Evolutionary conservation across 805 yeast genomes (phyloP).

Genomic region (Pichia nakasei): DNA sequence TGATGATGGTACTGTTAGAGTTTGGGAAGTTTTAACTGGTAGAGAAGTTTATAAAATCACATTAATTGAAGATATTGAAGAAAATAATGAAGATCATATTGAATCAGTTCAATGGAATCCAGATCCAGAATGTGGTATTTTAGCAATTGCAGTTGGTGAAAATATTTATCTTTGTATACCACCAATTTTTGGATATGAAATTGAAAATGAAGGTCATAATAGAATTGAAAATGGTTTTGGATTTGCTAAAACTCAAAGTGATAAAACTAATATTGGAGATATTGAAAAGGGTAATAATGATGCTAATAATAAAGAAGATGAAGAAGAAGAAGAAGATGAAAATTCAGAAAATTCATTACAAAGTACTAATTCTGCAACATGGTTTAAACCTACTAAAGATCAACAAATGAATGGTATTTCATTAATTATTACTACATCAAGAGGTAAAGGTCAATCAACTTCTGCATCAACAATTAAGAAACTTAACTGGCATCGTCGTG

Average conservation of each 20-base stretch:
- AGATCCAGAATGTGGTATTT: constrained; percentile 56
- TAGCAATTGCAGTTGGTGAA: constrained; percentile 82
- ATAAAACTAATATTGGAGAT: constrained; percentile 20
- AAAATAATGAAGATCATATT: constrained; percentile 62
- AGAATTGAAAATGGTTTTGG: constrained; percentile 90
- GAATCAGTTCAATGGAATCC: constrained; percentile 91
- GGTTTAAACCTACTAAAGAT: constrained; percentile 71
- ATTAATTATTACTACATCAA: constrained; percentile 53
- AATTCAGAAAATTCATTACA: constrained; percentile 14
- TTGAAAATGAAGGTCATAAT: constrained; percentile 72
- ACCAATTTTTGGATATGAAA: constrained; percentile 81
- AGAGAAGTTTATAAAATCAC: constrained; percentile 73
- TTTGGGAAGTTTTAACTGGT: constrained; percentile 97
- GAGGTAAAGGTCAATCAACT: constrained; percentile 20
- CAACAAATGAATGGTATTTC: constrained; percentile 59
- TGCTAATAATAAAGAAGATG: constrained; percentile 24
- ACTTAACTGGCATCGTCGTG: constrained; percentile 92
- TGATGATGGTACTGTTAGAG: constrained; percentile 89
- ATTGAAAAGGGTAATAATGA: constrained; percentile 30
- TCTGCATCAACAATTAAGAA: constrained; percentile 62
- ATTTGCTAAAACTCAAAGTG: constrained; percentile 39
- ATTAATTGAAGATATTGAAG: constrained; percentile 39
- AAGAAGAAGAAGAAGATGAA: constrained; percentile 23
- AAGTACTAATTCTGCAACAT: constrained; percentile 55
- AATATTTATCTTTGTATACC: constrained; percentile 73